These are phyloP conservation scores for thale cress (Arabidopsis thaliana) DNA, from an alignment of 345 rosid species.

Conservation along the genomic window DNA sequence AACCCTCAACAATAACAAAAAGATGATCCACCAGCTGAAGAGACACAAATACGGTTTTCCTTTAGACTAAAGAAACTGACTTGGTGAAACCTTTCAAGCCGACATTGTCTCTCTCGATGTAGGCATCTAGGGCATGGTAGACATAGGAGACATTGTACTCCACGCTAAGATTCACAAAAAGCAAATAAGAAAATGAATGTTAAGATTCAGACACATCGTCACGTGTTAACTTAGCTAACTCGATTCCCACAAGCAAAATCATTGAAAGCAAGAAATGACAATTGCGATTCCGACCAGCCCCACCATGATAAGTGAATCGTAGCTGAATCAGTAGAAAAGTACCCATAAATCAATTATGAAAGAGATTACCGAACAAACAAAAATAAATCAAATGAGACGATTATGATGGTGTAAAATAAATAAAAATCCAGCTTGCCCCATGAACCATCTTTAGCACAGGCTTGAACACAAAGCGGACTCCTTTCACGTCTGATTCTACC, in stretches of 20 bases:
- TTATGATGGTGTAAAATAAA: too few species aligned
- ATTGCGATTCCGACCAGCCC: background rate
- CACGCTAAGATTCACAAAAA: slow-evolving; percentile 55
- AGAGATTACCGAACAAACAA: too few species aligned
- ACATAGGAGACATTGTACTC: slow-evolving; percentile 85
- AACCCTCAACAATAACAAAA: slow-evolving; percentile 7
- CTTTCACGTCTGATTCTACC: slow-evolving; percentile 48
- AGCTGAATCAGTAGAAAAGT: too few species aligned
- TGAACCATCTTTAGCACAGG: slow-evolving; percentile 52
- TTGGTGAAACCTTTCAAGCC: slow-evolving; percentile 75
- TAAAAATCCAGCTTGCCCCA: slow-evolving; percentile 45
- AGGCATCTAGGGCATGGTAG: slow-evolving; percentile 80
- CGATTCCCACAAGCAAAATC: background rate
- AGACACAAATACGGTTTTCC: background rate
- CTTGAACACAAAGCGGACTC: slow-evolving; percentile 66
- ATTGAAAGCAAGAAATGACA: too few species aligned
- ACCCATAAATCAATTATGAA: too few species aligned
- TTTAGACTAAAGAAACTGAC: slow-evolving; percentile 47
- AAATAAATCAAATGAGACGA: too few species aligned
- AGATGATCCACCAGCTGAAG: background rate
- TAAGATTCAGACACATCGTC: slow-evolving; percentile 13
- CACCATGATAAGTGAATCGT: too few species aligned
- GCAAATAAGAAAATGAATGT: background rate
- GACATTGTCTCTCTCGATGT: slow-evolving; percentile 81
- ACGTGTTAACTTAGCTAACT: slow-evolving; percentile 5